These are phyloP conservation scores for Eutypella sp. DNA, from an alignment of 2,329 filamentous ascomycete species.

Conservation along the genomic window DNA sequence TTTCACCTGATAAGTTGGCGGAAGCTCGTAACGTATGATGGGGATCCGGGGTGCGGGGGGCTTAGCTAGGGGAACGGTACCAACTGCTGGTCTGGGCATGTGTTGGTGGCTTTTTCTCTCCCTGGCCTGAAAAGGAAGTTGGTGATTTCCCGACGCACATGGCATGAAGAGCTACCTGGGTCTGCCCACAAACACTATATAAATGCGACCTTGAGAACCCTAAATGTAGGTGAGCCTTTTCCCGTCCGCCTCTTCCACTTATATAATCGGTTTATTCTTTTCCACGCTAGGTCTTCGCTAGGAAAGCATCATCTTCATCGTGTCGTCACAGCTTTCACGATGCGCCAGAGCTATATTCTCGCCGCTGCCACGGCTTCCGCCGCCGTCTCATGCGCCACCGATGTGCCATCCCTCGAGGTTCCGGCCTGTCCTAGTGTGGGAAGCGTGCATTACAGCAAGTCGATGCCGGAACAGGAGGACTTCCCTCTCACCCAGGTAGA, in stretches of 20 bases:
- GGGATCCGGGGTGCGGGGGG: no score
- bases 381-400: conserved; percentile 5
- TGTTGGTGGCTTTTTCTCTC: no score
- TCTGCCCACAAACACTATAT: no score
- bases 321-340: neutral
- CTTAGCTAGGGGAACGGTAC: no score
- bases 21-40: no score
- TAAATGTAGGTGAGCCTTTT: no score
- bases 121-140: neutral
- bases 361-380: neutral
- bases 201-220: no score
- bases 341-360: neutral
- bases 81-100: no score
- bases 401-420: conserved; percentile 27
- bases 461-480: conserved; percentile 34
- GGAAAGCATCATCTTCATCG: neutral
- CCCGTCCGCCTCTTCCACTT: no score
- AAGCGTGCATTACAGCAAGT: conserved; percentile 34
- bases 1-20: no score
- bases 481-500: conserved; percentile 42
- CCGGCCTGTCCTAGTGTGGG: conserved; percentile 33
- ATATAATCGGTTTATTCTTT: neutral
- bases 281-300: neutral
- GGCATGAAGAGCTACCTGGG: no score
- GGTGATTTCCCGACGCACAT: no score